Evolutionary conservation across 805 yeast genomes (phyloP), one percentile per base, ranked within the genome.

Genomic region (Cyberlindnera xylosilytica): DNA sequence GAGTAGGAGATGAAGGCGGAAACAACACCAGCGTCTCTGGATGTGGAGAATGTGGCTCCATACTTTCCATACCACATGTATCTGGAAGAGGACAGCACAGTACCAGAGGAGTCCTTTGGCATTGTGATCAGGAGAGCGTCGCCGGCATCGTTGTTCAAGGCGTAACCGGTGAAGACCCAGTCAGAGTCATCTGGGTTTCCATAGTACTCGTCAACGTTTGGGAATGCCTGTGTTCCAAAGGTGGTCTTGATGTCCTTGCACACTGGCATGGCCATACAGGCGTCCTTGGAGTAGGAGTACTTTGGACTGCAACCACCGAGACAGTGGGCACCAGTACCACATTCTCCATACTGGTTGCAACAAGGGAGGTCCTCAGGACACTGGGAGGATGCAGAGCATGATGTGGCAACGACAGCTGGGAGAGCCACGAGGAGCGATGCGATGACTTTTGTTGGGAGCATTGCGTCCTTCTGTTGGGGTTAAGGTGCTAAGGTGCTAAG

Each of bases 11-110:
- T 87, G 56, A 82, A 78, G 19, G 95, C 91, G 17, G 95, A 74
- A 45, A 89, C 91, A 31, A 90, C 96, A 72, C 97, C 97, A 7
- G 65, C 72, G 22, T 73, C 73, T 57, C 79, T 85, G 1, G 96
- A 84, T 0, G 93, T 70, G 68, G 83, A 88, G 56, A 89, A 54
- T 35, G 68, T 73, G 35, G 84, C 82, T 33, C 81, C 69, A 32
- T 87, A 74, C 60, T 83, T 84, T 40, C 97, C 97, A 64, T 85
- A 90, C 96, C 96, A 89, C 45, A 90, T 65, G 66, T 77, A 87
- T 57, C 78, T 73, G 6, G 95, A 78, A 4, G 95, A 81, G 1
- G 95, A 83, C 20, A 90, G 58, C 39, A 89, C 90, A 11, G 96
- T 76, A 59, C 97, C 96, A 37, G 77, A 68, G 18, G 87, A 63